phyloP scores from a whole-genome alignment of 371 early-diverging fungal species.

The Mucor saturninus region DNA sequence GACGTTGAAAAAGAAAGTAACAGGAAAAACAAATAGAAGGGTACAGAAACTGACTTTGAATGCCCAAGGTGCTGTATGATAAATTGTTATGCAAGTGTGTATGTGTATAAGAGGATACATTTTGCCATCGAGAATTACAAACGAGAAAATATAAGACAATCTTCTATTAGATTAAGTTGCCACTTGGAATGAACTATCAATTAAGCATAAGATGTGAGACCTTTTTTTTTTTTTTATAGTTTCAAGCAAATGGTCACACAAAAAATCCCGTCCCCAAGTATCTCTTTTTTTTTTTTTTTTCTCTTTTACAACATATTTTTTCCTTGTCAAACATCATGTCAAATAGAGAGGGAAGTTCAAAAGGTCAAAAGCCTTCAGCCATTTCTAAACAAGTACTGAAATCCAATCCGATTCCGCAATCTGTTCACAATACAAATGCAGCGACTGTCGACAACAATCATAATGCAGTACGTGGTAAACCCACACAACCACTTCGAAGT shows the following conservation, averaged over 20 bases:
- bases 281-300: slow-evolving; percentile 3
- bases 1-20: neutral
- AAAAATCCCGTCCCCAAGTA: neutral
- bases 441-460: neutral
- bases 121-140: no score
- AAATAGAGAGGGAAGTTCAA: slow-evolving; percentile 17
- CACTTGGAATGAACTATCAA: no score
- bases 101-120: no score
- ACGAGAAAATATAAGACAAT: no score
- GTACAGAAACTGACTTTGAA: no score
- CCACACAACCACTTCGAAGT: slow-evolving; percentile 74
- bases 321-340: slow-evolving; percentile 12
- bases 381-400: slow-evolving; percentile 49
- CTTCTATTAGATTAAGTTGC: no score
- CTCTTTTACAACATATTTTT: neutral
- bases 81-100: no score
- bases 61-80: no score
- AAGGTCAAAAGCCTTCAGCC: slow-evolving; percentile 35
- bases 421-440: slow-evolving; percentile 1
- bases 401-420: slow-evolving; percentile 41
- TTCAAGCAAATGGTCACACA: neutral
- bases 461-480: slow-evolving; percentile 28
- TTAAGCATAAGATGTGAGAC: no score
- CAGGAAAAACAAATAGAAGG: neutral
- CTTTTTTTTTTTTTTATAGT: no score